These are phyloP conservation scores for Pseudogymnoascus sp. DNA, from an alignment of 2,329 filamentous ascomycete genomes.

Conservation along the genomic window DNA sequence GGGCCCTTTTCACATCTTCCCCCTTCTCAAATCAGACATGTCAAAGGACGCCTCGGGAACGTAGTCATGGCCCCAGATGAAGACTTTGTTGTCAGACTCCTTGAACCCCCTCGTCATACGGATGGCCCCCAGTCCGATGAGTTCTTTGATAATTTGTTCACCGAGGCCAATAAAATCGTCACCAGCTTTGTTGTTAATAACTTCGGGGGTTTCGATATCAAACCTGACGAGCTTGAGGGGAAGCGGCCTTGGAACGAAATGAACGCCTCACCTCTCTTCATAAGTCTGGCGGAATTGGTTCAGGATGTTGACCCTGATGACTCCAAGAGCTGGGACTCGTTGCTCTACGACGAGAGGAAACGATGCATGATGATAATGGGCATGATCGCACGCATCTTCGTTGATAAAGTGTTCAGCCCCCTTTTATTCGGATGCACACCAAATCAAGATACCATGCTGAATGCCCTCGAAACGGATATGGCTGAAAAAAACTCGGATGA, in stretches of 20 bases:
- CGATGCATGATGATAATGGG: neutral
- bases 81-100: neutral
- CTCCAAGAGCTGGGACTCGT: neutral
- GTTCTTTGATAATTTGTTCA: neutral
- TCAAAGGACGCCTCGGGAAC: neutral
- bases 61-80: neutral
- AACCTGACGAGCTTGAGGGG: neutral
- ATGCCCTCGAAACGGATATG: neutral
- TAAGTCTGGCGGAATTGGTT: neutral
- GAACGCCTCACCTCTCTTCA: neutral
- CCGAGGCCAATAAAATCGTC: neutral
- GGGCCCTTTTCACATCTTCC: neutral
- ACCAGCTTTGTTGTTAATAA: neutral
- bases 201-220: neutral
- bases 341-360: neutral
- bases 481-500: neutral
- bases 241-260: neutral
- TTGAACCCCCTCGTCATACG: neutral
- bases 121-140: neutral
- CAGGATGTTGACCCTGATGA: neutral
- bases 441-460: neutral
- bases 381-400: neutral
- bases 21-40: neutral
- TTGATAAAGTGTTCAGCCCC: neutral
- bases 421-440: conserved; percentile 1